These are phyloP conservation scores for Yarrowia phangngaensis DNA, from an alignment of 805 yeast species.

Conservation along the genomic window DNA sequence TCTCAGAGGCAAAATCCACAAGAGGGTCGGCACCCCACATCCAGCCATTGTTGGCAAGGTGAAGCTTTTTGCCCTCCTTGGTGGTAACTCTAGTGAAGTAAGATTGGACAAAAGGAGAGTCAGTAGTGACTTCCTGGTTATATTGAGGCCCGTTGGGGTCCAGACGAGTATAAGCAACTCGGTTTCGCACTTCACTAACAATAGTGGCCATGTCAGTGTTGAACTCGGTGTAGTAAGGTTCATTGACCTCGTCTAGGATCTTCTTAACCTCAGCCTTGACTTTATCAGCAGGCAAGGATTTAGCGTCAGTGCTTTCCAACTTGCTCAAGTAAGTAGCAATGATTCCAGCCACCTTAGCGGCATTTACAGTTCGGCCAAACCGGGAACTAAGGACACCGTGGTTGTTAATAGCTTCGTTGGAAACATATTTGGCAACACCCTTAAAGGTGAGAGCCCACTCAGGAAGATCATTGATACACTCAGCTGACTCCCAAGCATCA, in stretches of 20 bases:
- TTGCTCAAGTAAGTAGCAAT: constrained; percentile 39
- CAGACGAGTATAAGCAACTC: constrained; percentile 71
- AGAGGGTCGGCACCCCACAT: constrained; percentile 96
- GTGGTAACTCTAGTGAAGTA: constrained; percentile 73
- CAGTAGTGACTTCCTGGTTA: constrained; percentile 55
- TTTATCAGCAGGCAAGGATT: constrained; percentile 25
- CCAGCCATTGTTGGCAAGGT: constrained; percentile 94
- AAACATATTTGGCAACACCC: constrained; percentile 46
- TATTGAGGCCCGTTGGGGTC: constrained; percentile 74
- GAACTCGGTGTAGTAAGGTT: constrained; percentile 64
- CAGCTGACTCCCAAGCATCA: constrained; percentile 28
- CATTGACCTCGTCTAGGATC: constrained; percentile 73
- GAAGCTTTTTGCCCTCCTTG: constrained; percentile 52
- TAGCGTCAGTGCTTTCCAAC: constrained; percentile 37
- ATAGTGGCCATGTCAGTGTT: constrained; percentile 70
- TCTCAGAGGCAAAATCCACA: constrained; percentile 81
- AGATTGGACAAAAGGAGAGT: constrained; percentile 71
- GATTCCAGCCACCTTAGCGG: constrained; percentile 50
- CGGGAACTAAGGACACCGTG: constrained; percentile 49
- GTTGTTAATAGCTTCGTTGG: constrained; percentile 42
- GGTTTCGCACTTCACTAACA: constrained; percentile 63
- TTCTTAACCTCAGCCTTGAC: constrained; percentile 45
- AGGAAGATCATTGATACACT: constrained; percentile 31
- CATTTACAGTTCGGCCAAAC: constrained; percentile 53
- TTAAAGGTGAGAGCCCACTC: constrained; percentile 38